A percentile compares a stretch with the other conserved stretches of the same genome.
phyloP scores from a whole-genome alignment of 2,329 filamentous ascomycete species.

The Exophiala viscosa region DNA sequence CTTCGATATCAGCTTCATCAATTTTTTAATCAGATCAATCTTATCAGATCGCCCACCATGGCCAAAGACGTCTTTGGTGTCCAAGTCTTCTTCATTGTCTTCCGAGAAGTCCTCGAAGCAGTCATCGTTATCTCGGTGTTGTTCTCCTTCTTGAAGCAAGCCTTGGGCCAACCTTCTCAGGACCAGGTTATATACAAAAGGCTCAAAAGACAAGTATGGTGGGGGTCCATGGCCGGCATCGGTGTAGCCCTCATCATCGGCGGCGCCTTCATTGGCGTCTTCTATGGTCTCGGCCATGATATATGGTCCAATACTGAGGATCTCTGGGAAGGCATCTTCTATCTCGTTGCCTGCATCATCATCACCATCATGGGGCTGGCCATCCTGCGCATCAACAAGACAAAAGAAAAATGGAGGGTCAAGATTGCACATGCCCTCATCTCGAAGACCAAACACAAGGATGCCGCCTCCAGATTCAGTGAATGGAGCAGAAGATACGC shows the following conservation, averaged over 20 bases:
- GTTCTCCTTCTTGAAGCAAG: slow-evolving; percentile 79
- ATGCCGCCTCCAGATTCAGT: slow-evolving; percentile 51
- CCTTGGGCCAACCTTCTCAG: slow-evolving; percentile 58
- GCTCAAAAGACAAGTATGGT: slow-evolving; percentile 64
- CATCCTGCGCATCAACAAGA: slow-evolving; percentile 74
- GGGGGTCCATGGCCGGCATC: slow-evolving; percentile 60
- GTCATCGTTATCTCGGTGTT: slow-evolving; percentile 84
- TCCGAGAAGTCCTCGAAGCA: slow-evolving; percentile 79
- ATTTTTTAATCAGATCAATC: slow-evolving; percentile 4
- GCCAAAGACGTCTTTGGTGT: slow-evolving; percentile 66
- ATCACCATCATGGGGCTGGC: slow-evolving; percentile 78
- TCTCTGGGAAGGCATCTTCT: slow-evolving; percentile 78
- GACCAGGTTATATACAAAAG: slow-evolving; percentile 64
- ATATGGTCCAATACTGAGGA: slow-evolving; percentile 66
- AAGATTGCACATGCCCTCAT: slow-evolving; percentile 72
- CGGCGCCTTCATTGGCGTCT: slow-evolving; percentile 65
- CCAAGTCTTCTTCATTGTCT: slow-evolving; percentile 86
- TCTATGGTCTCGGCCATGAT: slow-evolving; percentile 67
- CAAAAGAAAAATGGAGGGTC: slow-evolving; percentile 82
- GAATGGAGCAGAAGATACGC: slow-evolving; percentile 70
- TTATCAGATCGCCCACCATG: slow-evolving; percentile 46
- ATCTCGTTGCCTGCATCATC: slow-evolving; percentile 69
- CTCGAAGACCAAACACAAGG: slow-evolving; percentile 42
- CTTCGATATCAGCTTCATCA: neutral
- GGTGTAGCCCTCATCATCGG: slow-evolving; percentile 64